Evolutionary conservation across 192 early-diverging fungal genomes (phyloP).

Genomic region (Umbelopsis isabellina): DNA sequence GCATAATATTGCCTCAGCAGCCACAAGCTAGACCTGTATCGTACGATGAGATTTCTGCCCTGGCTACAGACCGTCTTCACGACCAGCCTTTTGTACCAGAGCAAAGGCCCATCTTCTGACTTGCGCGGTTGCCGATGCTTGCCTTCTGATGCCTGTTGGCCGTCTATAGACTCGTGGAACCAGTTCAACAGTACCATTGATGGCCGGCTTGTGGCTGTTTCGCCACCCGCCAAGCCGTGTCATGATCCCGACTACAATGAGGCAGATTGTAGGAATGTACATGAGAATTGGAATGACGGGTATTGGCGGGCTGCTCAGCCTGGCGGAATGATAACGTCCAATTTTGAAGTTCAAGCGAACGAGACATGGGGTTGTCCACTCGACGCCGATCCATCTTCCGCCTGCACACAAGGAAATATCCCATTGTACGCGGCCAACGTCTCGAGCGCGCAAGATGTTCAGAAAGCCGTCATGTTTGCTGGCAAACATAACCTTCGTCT

Average conservation of each 20-base stretch:
- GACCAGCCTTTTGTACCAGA: too few relatives aligned
- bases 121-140: neutral
- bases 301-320: slow-evolving; percentile 30
- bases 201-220: slow-evolving; percentile 30
- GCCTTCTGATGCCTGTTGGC: slow-evolving; percentile 35
- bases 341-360: slow-evolving; percentile 30
- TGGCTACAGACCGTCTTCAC: too few relatives aligned
- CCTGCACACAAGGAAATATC: slow-evolving; percentile 38
- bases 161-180: slow-evolving; percentile 30
- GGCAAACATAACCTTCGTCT: slow-evolving; percentile 47
- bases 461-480: slow-evolving; percentile 39
- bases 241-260: slow-evolving; percentile 35
- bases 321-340: slow-evolving; percentile 23
- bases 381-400: slow-evolving; percentile 7
- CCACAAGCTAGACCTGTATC: too few relatives aligned
- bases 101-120: neutral
- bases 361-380: slow-evolving; percentile 31
- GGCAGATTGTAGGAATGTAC: slow-evolving; percentile 37
- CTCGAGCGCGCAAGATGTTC: slow-evolving; percentile 34
- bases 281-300: slow-evolving; percentile 33
- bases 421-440: slow-evolving; percentile 41
- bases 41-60: too few relatives aligned
- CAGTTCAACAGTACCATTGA: slow-evolving; percentile 21
- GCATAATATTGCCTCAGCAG: too few relatives aligned
- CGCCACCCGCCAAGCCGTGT: slow-evolving; percentile 35